phyloP scores from a whole-genome alignment of 1,284 basidiomycete genomes.

The Amylostereum areolatum region DNA sequence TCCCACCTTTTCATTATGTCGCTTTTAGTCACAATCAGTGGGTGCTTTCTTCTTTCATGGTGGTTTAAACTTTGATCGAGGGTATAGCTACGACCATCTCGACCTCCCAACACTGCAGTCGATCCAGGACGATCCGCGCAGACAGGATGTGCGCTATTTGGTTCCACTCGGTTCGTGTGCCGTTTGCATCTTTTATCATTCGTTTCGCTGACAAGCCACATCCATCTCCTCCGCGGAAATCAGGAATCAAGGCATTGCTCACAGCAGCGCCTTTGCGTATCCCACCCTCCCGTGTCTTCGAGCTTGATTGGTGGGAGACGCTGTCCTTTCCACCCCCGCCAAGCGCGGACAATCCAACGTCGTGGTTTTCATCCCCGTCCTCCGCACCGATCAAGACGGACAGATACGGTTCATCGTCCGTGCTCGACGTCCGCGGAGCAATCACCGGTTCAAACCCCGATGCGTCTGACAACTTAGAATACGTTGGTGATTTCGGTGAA shows the following conservation, averaged over 20 bases:
- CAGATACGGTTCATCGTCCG: too few species aligned
- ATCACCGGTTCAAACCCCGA: too few species aligned
- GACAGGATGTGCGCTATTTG: constrained; percentile 18
- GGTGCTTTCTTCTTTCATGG: constrained; percentile 5
- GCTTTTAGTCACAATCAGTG: constrained; percentile 30
- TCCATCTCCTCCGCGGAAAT: not conserved
- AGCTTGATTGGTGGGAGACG: constrained; percentile 29
- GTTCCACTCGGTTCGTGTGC: constrained; percentile 21
- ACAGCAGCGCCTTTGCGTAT: constrained; percentile 15
- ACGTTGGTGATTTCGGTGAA: too few species aligned
- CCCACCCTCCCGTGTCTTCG: constrained; percentile 18
- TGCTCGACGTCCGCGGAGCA: too few species aligned
- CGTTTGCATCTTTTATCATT: not conserved
- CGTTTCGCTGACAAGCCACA: not conserved
- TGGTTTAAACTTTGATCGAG: not conserved
- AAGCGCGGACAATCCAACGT: not conserved
- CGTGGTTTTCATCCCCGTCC: not conserved
- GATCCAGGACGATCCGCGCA: constrained; percentile 15
- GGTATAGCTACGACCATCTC: constrained; percentile 26
- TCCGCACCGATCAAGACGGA: too few species aligned
- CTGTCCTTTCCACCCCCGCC: constrained; percentile 3
- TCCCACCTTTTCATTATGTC: constrained; percentile 27
- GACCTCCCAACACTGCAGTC: constrained; percentile 21
- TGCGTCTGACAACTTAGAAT: too few species aligned
- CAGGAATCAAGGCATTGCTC: constrained; percentile 23